Conservation (phyloP, 2,329 filamentous ascomycete species). For the Apiospora rasikravindrae region DNA sequence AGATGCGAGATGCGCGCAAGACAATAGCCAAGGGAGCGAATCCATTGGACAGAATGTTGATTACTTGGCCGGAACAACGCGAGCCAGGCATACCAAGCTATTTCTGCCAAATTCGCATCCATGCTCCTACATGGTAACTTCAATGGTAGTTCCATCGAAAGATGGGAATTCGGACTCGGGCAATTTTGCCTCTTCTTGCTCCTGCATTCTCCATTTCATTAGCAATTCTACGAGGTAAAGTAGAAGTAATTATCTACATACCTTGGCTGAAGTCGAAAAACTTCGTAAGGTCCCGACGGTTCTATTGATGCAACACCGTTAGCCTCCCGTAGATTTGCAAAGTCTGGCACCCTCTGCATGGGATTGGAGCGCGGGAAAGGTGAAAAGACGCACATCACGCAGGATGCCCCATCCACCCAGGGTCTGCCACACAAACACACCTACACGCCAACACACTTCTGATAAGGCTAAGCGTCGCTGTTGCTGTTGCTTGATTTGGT, state of each 20-base stretch:
- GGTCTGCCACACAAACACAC: not conserved
- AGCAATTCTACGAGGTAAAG: not conserved
- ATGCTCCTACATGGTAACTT: not conserved
- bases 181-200: not conserved
- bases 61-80: not conserved
- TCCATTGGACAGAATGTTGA: constrained; percentile 5
- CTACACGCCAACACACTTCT: not conserved
- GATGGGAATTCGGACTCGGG: not conserved
- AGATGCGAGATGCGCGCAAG: not conserved
- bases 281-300: not conserved
- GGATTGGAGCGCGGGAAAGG: not conserved
- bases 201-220: not conserved
- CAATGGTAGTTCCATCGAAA: not conserved
- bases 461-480: constrained; percentile 5
- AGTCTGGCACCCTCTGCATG: constrained; percentile 2
- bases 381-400: not conserved
- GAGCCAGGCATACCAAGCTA: not conserved
- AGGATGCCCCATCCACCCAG: not conserved
- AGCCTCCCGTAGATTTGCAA: not conserved
- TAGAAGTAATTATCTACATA: not conserved
- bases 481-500: constrained; percentile 1
- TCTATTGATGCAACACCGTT: constrained; percentile 2
- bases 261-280: not conserved
- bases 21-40: not conserved
- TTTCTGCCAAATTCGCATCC: constrained; percentile 8